Base-by-base conservation (phyloP, 106 monocot species). In the Allium fistulosum region DNA sequence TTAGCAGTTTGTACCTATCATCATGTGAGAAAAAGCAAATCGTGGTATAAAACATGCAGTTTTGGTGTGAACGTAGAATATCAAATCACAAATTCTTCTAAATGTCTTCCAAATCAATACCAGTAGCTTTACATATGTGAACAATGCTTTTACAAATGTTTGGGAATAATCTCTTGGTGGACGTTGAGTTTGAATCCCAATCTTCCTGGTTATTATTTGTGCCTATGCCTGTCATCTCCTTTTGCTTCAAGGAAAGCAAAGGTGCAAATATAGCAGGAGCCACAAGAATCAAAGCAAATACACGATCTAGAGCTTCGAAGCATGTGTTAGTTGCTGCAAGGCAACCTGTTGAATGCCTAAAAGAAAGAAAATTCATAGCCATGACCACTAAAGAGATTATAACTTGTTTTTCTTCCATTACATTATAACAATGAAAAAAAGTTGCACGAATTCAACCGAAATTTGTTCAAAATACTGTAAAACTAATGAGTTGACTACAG, bases 281-380 rank as follows among this genome's bases (percentile, higher is more conserved):
- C 53, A 95, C 79, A 17, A 88, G 72, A 63, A 95, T 78, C 69
- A 95, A 67, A 8, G 91, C 87, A 49, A 90, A 87, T 62, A 95
- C 73, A 27, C 70, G 59, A 57, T 95, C 85, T 16, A 91, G 94
- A 46, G 85, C 85, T 70, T 95, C 87, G 59, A 95, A 83, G 49
- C 88, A 95, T 11, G 91, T 64, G 57, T 85, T 73, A 66, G 82
- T 85, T 64, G 91, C 94, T 26, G 90, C 94, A 78, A 85, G 79
- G 72, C 87, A 91, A 78, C 94, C 94, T 72, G 91, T 85, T 2
- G 94, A 91, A 68, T 95, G 94, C 85, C 94, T 91, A 83, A 76
- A 69, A 77, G 22, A 22, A 22, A 22, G 22, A 22, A 22, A 22
- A 22, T 22, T 22, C 22, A 22, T 22, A 22, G 22, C 22, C 22